Evolutionary conservation across 305 asterid species (phyloP), one percentile per base, ranked within the genome.

Genomic region (Solanum hybrid): DNA sequence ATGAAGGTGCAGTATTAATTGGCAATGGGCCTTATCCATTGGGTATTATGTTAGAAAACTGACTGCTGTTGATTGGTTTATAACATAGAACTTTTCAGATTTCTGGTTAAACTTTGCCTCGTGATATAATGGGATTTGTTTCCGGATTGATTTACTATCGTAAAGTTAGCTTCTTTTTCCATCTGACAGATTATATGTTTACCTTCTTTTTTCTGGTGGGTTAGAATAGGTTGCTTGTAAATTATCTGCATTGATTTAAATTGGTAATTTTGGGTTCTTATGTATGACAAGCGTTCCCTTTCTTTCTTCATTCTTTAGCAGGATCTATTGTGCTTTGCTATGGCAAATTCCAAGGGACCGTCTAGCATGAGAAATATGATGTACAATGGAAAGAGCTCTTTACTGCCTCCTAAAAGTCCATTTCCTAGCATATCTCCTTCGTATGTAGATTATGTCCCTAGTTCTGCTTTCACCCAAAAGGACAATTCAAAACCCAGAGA

Each of bases 321-420:
- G 95, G 90, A 79, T 80, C 87, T 38, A 78, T 90, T 90, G 86
- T 88, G 73, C 90, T 86, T 90, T 42, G 66, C 89, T 89, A 95
- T 94, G 96, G 93, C 90, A 29, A 93, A 90, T 91, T 91, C 94
- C 56, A 92, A 92, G 89, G 96, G 95, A 45, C 94, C 92, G 82
- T 91, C 94, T 89, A 90, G 89, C 87, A n/a, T 90, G 75, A 91
- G 94, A 92, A 93, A 88, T 88, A 89, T 91, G 92, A 86, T 91
- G 91, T 93, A 90, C 91, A 75, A 31, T 75, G 79, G 37, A 15
- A 73, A 73, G 79, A 73, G 79, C 37, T 75, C 96, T 81, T 89
- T 92, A 78, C 93, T 95, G 85, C 98, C 96, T 84, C 98, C 98
- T 64, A 95, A 95, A 31, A 75, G 37, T 90, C 96, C 98, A 84